Conservation (phyloP, 2,329 filamentous ascomycete species). For the Colletotrichum navitas region DNA sequence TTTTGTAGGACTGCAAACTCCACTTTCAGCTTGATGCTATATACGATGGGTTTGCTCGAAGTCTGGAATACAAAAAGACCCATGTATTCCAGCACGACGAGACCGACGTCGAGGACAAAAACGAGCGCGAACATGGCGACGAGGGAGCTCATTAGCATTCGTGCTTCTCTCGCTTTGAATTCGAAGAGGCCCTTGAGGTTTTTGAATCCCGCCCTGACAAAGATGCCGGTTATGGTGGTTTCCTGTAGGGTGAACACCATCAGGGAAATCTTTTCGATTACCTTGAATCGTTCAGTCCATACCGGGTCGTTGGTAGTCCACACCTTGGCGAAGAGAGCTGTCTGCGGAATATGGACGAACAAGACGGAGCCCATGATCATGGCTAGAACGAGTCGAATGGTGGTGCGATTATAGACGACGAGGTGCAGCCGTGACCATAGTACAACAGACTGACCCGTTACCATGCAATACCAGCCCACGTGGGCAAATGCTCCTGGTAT, state of each 20-base stretch:
- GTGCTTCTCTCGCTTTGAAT: conserved; percentile 29
- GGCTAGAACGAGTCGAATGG: conserved; percentile 51
- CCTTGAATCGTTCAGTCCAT: conserved; percentile 51
- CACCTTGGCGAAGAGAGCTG: conserved; percentile 62
- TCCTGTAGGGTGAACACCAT: conserved; percentile 69
- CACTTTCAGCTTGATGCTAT: conserved; percentile 50
- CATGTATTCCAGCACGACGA: conserved; percentile 55
- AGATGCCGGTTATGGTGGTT: conserved; percentile 60
- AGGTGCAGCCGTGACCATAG: conserved; percentile 66
- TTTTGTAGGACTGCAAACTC: conserved; percentile 64
- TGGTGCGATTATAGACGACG: conserved; percentile 53
- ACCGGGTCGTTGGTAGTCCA: conserved; percentile 54
- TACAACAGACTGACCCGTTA: conserved; percentile 57
- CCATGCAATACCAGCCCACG: conserved; percentile 65
- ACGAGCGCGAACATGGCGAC: conserved; percentile 56
- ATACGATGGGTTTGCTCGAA: conserved; percentile 37
- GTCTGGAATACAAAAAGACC: conserved; percentile 48
- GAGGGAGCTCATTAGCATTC: conserved; percentile 53
- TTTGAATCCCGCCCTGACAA: conserved; percentile 54
- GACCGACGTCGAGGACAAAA: conserved; percentile 54
- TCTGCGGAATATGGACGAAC: conserved; percentile 62
- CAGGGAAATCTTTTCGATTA: conserved; percentile 68
- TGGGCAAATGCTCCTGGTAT: conserved; percentile 54
- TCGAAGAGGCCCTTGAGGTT: conserved; percentile 36
- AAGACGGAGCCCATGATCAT: conserved; percentile 67